These are phyloP conservation scores for Chenopodium formosanum DNA, from an alignment of 148 eudicot species.

Conservation along the genomic window DNA sequence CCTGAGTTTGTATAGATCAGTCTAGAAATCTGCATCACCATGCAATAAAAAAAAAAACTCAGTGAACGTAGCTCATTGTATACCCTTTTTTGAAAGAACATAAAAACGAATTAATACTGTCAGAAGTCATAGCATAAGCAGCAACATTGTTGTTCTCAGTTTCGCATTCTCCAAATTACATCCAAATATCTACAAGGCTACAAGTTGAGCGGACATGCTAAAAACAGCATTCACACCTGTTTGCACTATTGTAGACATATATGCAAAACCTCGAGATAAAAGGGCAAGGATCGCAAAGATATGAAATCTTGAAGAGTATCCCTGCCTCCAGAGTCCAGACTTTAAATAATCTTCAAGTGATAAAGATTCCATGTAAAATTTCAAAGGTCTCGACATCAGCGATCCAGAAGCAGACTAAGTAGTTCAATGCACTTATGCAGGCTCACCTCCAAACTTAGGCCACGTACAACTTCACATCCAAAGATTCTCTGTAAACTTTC, in stretches of 20 bases:
- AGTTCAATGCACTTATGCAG: background rate
- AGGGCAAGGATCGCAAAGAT: background rate
- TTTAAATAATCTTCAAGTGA: background rate
- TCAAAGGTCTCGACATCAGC: background rate
- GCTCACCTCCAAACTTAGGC: background rate
- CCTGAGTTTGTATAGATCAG: conserved; percentile 86
- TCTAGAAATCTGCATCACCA: conserved; percentile 68
- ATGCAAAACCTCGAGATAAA: background rate
- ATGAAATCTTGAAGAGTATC: background rate
- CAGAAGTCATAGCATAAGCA: background rate
- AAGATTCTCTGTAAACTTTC: background rate
- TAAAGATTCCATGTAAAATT: background rate
- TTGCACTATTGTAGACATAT: background rate
- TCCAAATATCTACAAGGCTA: background rate
- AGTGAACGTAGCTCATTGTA: conserved; percentile 9
- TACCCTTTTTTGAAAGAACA: too few species aligned
- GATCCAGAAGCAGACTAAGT: background rate
- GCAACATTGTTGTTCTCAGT: background rate
- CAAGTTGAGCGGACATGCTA: background rate
- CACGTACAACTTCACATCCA: background rate
- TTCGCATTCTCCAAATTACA: background rate
- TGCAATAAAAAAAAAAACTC: conserved; percentile 3
- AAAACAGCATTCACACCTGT: background rate
- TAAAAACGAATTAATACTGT: background rate
- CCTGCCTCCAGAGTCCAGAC: background rate